A percentile compares a stretch with the other conserved stretches of the same genome.
These are phyloP conservation scores for Erodium trifolium DNA, from an alignment of 441 rosid species.

Conservation along the genomic window DNA sequence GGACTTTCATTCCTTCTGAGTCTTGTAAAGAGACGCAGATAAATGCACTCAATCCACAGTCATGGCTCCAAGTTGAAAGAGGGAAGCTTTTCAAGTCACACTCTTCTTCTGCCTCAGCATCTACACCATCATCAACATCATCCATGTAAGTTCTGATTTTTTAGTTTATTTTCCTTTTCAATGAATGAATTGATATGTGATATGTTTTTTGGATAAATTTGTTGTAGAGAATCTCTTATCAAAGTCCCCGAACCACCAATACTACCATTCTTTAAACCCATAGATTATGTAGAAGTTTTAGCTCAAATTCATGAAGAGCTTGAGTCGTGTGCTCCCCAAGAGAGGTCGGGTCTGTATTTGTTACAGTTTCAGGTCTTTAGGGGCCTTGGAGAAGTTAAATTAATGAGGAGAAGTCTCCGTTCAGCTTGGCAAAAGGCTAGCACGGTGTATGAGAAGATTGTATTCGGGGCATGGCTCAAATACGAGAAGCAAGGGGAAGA, in stretches of 20 bases:
- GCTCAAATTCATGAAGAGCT: conserved; percentile 96
- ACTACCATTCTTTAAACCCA: conserved; percentile 72
- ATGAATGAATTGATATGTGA: conserved; percentile 18
- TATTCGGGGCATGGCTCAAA: conserved; percentile 88
- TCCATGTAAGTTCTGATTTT: conserved; percentile 55
- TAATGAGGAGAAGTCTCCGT: conserved; percentile 80
- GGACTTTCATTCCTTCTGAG: conserved; percentile 71
- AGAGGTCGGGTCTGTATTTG: conserved; percentile 64
- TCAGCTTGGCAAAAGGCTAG: conserved; percentile 83
- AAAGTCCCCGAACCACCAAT: conserved; percentile 82
- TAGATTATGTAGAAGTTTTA: conserved; percentile 90
- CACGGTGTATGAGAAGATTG: conserved; percentile 74
- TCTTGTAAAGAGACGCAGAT: conserved; percentile 79
- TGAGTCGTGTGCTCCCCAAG: conserved; percentile 60
- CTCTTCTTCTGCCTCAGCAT: conserved; percentile 28
- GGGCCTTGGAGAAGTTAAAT: conserved; percentile 85
- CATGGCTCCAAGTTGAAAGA: conserved; percentile 99
- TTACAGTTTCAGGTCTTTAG: conserved; percentile 79
- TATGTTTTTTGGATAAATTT: conserved; percentile 20
- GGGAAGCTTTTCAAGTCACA: conserved; percentile 67
- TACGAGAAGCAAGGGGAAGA: conserved; percentile 88
- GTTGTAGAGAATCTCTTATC: conserved; percentile 83
- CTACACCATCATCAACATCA: conserved; percentile 18
- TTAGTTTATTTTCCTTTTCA: too few relatives aligned
- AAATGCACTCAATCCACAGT: conserved; percentile 81